A percentile compares a stretch with the other conserved stretches of the same genome.
These are phyloP conservation scores for Cladosporium sp. DNA, from an alignment of 2,329 filamentous ascomycete genomes.

Conservation along the genomic window DNA sequence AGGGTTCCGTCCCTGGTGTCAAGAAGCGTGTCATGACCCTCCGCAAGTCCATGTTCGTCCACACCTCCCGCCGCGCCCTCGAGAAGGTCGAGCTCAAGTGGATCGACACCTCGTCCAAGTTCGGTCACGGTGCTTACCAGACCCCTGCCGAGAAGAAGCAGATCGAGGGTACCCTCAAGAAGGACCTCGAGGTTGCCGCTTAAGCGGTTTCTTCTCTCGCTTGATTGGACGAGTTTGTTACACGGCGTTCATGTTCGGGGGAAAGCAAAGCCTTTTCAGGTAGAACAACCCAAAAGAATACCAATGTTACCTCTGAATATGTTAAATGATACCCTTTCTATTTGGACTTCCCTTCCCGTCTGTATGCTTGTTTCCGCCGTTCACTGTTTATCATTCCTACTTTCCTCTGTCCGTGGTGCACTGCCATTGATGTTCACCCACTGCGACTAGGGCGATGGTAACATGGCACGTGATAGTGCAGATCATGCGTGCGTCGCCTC, in stretches of 20 bases:
- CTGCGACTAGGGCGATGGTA: too few relatives aligned
- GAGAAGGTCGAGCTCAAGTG: constrained; percentile 99
- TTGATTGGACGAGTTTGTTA: constrained; percentile 20
- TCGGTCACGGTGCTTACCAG: constrained; percentile 99
- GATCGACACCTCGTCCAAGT: constrained; percentile 99
- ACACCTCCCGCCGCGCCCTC: constrained; percentile 91
- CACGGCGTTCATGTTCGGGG: constrained; percentile 22
- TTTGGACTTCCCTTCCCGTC: background rate
- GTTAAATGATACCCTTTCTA: constrained; percentile 21
- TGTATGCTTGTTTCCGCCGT: too few relatives aligned
- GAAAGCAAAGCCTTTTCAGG: constrained; percentile 21
- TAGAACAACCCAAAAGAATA: constrained; percentile 22
- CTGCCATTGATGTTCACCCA: background rate
- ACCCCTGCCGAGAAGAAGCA: constrained; percentile 97
- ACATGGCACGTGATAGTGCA: too few relatives aligned
- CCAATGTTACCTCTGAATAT: constrained; percentile 21
- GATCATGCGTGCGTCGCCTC: background rate
- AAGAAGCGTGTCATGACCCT: constrained; percentile 99
- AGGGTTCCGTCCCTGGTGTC: constrained; percentile 95
- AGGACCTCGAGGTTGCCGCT: constrained; percentile 64
- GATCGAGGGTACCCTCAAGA: constrained; percentile 99
- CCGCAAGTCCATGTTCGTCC: constrained; percentile 96
- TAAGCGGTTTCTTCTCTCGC: constrained; percentile 15
- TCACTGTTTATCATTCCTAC: too few relatives aligned
- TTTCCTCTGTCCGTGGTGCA: too few relatives aligned